A percentile compares a stretch with the other conserved stretches of the same genome.
These are phyloP conservation scores for Aphanoascus verrucosus DNA, from an alignment of 2,329 filamentous ascomycete species.

Conservation along the genomic window DNA sequence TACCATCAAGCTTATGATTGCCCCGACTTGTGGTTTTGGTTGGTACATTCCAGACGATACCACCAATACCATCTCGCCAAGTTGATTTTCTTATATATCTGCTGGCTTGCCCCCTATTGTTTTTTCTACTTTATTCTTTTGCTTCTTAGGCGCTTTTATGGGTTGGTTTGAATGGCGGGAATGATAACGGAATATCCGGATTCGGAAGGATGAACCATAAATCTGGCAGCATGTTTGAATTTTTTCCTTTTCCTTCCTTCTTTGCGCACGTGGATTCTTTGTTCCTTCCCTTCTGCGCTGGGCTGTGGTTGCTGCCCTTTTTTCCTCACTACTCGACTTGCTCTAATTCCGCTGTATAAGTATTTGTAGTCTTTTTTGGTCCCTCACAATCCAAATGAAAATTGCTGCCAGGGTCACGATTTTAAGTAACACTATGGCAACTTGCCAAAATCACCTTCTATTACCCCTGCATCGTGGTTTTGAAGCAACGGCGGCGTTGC, in stretches of 20 bases:
- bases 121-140: background rate
- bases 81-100: conserved; percentile 10
- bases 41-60: background rate
- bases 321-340: background rate
- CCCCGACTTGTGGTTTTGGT: background rate
- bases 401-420: background rate
- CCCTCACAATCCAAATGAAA: background rate
- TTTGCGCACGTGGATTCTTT: background rate
- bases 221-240: conserved; percentile 10
- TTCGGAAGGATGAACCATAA: conserved; percentile 2
- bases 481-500: no score
- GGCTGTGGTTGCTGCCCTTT: background rate
- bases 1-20: background rate
- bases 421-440: background rate
- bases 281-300: background rate
- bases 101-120: background rate
- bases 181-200: conserved; percentile 6
- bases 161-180: conserved; percentile 6
- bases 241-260: background rate
- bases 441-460: no score
- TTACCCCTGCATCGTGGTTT: no score
- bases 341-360: conserved; percentile 8
- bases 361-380: conserved; percentile 2
- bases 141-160: conserved; percentile 8
- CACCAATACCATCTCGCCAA: background rate